A percentile compares a stretch with the other conserved stretches of the same genome.
Conservation (phyloP, 345 rosid genomes). For the Salix koriyanagi region DNA sequence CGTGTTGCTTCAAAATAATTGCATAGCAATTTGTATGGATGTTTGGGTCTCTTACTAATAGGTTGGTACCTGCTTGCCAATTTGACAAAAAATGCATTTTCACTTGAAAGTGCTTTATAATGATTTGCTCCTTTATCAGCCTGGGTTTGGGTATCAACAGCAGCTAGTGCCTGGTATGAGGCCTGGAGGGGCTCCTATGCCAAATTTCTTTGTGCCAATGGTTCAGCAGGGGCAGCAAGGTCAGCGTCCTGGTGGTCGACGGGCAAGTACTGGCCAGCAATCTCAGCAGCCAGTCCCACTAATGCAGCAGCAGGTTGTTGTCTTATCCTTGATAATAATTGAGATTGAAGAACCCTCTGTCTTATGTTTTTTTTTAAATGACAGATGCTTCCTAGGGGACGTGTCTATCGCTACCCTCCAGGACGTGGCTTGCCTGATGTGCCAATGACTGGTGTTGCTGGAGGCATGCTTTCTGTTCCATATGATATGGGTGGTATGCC, state of each 20-base stretch:
- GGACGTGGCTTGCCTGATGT: constrained; percentile 78
- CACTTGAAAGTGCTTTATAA: neutral
- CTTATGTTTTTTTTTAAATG: neutral
- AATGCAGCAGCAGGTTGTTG: constrained; percentile 74
- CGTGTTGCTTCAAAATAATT: neutral
- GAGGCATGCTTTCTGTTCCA: constrained; percentile 72
- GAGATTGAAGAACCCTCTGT: neutral
- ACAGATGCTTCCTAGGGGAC: constrained; percentile 84
- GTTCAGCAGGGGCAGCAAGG: constrained; percentile 89
- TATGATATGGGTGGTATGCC: constrained; percentile 64
- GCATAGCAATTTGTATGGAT: neutral
- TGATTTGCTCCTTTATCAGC: constrained; percentile 33
- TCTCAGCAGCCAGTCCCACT: constrained; percentile 71
- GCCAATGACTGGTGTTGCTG: constrained; percentile 57
- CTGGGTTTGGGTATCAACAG: constrained; percentile 91
- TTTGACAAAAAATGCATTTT: neutral
- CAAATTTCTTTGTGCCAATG: constrained; percentile 83
- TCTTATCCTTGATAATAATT: neutral
- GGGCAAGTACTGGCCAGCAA: constrained; percentile 64
- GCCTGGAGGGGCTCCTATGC: constrained; percentile 70
- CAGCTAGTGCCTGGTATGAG: constrained; percentile 93
- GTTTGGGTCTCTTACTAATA: neutral
- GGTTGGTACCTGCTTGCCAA: neutral
- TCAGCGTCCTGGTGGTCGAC: constrained; percentile 77
- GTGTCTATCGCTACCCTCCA: constrained; percentile 65